Evolutionary conservation across 1,284 basidiomycete genomes (phyloP), one percentile per base, ranked within the genome.

Genomic region (Serendipita sp.): DNA sequence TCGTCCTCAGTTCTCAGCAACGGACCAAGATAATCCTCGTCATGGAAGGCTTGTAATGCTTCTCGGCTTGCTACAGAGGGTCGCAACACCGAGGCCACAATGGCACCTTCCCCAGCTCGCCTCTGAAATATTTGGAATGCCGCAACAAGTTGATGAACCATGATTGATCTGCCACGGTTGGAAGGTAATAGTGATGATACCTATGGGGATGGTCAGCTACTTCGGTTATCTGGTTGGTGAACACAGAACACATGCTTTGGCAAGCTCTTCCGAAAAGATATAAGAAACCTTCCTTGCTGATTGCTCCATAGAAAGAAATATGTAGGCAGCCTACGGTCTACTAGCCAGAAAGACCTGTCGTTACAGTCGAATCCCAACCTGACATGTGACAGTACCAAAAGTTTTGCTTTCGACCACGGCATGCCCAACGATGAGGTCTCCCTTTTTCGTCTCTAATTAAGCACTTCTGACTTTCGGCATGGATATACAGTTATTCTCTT

Each of bases 131-230:
- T 74, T 0, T 79, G 82, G 45, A 86, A 77, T 0, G 82, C 73
- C 34, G 76, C 76, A 61, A 85, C 75, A 10, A 95, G 77, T 1
- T 82, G 81, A 69, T 96, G 91, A 1, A 94, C 89, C 3, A 91
- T 71, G 0, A 82, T 71, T 0, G 92, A 93, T n/a, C 93, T 80
- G 13, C 85, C 84, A 61, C 72, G 76, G 71, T 96, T 95, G 1
- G 90, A 89, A 0, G 93, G 93, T 0, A 95, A 79, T 2, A 81
- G 75, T 22, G 86, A 87, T 1, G 84, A 87, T 63, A 77, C 75
- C 84, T 82, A 67, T 32, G 34, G 26, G 8, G 15, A 10, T 13
- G 38, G 5, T 38, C 12, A 38, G 38, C 38, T 13, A 38, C 15
- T 60, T n/a, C n/a, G 10, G 47, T 38, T 1, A 43, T 32, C 17